Evolutionary conservation across 805 yeast species (phyloP), one percentile per base, ranked within the genome.

Genomic region (Saccharomycopsis synnaedendra): DNA sequence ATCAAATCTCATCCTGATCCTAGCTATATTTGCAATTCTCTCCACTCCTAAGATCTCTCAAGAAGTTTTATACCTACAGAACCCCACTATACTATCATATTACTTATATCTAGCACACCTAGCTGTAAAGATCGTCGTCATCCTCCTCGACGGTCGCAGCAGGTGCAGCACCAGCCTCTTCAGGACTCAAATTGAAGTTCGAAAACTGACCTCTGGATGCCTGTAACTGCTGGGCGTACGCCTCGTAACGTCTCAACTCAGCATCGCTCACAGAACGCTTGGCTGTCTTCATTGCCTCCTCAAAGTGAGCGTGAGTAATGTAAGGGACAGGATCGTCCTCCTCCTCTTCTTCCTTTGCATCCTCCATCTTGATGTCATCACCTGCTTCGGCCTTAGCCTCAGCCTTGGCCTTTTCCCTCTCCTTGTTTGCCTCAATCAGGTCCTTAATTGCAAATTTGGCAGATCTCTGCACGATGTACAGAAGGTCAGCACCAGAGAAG

Each of bases 241-340:
- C 94, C 71, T 93, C 98, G 66, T 93, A 93, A 69, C 98, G 89
- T 70, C 99, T 93, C 62, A 93, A 76, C 69, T 93, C 98, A 37
- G 96, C 85, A 62, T 94, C 97, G 39, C 94, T 82, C 43, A 93
- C 99, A 48, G 97, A 89, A 60, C 97, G 85, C 68, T 88, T 84
- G 46, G 98, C 99, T 1, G 97, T 88, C 80, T 90, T 89, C 99
- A 93, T 93, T 42, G 99, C 99, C 73, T 93, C 97, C 68, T 93
- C 96, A 60, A 93, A 88, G 66, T 93, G 99, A 45, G 82, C 82
- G 63, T 83, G 85, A 32, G 96, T 85, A 60, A 93, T 90, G 66
- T 67, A 93, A 60, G 99, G 98, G 57, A 93, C 99, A 32, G 95
- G 87, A 64, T 93, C 98, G 62, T 80, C 88, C 59, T 78, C 85